Percentiles rank a stretch among this genome's conserved stretches.
Conservation (phyloP, 2,329 filamentous ascomycete species). For the Trichoderma pleuroti region DNA sequence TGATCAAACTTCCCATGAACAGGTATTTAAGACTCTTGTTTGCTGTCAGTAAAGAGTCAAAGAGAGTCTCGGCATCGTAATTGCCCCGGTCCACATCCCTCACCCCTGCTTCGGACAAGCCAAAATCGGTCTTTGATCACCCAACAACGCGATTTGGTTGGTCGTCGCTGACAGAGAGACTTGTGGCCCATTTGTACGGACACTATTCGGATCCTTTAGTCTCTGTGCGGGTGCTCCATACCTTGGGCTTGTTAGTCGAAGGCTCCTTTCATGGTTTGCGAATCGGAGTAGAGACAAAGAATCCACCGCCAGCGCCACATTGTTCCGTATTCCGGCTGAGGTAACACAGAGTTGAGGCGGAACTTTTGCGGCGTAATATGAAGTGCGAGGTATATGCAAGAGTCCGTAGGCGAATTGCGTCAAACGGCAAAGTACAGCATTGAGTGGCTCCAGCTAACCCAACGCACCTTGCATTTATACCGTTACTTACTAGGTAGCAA, state of each 20-base stretch:
- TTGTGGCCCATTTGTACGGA: neutral
- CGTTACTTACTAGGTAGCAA: neutral
- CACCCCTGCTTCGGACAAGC: neutral
- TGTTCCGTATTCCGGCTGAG: neutral
- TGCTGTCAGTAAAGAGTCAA: neutral
- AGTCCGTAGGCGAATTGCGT: neutral
- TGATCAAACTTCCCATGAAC: neutral
- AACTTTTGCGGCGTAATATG: neutral
- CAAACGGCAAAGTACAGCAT: neutral
- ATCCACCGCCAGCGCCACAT: neutral
- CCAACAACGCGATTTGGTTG: neutral
- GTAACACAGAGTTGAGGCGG: neutral
- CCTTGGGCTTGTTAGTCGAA: neutral
- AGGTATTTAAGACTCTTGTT: neutral
- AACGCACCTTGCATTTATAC: neutral
- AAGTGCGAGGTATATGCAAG: neutral
- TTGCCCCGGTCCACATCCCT: conserved; percentile 6
- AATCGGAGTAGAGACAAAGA: neutral
- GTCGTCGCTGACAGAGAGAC: neutral
- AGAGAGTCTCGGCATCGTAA: neutral
- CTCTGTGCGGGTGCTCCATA: neutral
- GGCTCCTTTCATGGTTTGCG: neutral
- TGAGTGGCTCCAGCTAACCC: neutral
- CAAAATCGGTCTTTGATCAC: neutral
- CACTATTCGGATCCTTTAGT: neutral